Evolutionary conservation across 805 yeast genomes (phyloP).

Genomic region (Myxozyma udenii): DNA sequence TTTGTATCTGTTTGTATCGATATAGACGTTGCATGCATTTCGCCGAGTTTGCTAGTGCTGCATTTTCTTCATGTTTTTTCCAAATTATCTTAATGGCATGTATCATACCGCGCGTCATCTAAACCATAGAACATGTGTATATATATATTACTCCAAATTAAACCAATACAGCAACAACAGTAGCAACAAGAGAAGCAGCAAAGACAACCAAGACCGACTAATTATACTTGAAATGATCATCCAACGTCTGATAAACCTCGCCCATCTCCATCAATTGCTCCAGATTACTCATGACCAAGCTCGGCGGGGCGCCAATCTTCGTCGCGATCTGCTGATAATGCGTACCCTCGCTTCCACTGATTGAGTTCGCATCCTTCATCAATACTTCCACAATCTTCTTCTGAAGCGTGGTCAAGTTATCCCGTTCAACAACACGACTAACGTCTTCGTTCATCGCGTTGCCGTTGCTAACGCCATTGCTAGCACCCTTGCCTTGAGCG

Average conservation of each 20-base stretch:
- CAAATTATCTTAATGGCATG: too few species aligned
- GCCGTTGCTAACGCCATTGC: neutral
- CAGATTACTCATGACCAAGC: slow-evolving; percentile 2
- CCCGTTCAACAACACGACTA: neutral
- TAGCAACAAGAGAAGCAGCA: too few species aligned
- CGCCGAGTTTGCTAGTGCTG: too few species aligned
- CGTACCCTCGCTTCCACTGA: slow-evolving; percentile 23
- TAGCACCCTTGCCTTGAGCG: slow-evolving; percentile 2
- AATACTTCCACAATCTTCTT: slow-evolving; percentile 15
- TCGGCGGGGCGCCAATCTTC: slow-evolving; percentile 2
- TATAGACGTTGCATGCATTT: too few species aligned
- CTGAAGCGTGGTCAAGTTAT: slow-evolving; percentile 23
- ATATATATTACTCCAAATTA: too few species aligned
- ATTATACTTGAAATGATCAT: too few species aligned
- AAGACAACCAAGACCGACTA: too few species aligned
- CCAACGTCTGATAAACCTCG: slow-evolving; percentile 24
- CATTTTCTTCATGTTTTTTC: too few species aligned
- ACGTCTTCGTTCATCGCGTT: neutral
- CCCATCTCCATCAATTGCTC: slow-evolving; percentile 25
- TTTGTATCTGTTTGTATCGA: too few species aligned
- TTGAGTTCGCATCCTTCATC: neutral
- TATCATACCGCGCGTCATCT: too few species aligned
- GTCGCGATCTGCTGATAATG: slow-evolving; percentile 19
- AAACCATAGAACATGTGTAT: too few species aligned
- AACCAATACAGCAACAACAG: too few species aligned